phyloP scores from a whole-genome alignment of 2,329 filamentous ascomycete species.

The Boeremia exigua region DNA sequence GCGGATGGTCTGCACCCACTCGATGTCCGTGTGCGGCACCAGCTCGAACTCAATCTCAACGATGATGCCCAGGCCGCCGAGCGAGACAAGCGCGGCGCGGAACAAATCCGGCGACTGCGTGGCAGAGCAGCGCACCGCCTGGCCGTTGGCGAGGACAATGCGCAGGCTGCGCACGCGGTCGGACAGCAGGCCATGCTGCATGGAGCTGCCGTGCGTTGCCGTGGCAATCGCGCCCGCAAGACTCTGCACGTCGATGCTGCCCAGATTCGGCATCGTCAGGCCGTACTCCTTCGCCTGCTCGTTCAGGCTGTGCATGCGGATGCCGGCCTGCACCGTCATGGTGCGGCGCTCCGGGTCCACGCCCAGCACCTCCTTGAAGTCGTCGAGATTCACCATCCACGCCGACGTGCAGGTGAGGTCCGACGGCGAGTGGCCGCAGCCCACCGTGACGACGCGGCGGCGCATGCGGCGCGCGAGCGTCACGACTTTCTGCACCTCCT shows the following conservation, averaged over 20 bases:
- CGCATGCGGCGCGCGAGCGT: slow-evolving; percentile 81
- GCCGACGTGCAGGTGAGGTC: slow-evolving; percentile 90
- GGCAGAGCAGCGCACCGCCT: slow-evolving; percentile 71
- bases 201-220: slow-evolving; percentile 88
- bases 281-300: slow-evolving; percentile 75
- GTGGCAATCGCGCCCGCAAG: slow-evolving; percentile 92
- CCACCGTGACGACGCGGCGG: slow-evolving; percentile 82
- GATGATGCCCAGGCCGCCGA: slow-evolving; percentile 90
- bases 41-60: slow-evolving; percentile 87
- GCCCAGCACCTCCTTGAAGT: slow-evolving; percentile 74
- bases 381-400: slow-evolving; percentile 94
- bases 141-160: slow-evolving; percentile 82
- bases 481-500: slow-evolving; percentile 83
- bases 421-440: slow-evolving; percentile 89
- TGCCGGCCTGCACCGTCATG: slow-evolving; percentile 85
- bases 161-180: slow-evolving; percentile 76
- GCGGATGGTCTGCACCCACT: slow-evolving; percentile 83
- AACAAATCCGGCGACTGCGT: slow-evolving; percentile 79
- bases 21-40: slow-evolving; percentile 79
- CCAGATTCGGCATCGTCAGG: slow-evolving; percentile 87
- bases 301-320: slow-evolving; percentile 78
- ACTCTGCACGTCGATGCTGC: slow-evolving; percentile 93
- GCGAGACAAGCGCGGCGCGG: slow-evolving; percentile 82
- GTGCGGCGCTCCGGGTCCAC: slow-evolving; percentile 70
- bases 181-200: slow-evolving; percentile 82